These are phyloP conservation scores for Fusarium stilboides DNA, from an alignment of 2,329 filamentous ascomycete species.

Conservation along the genomic window DNA sequence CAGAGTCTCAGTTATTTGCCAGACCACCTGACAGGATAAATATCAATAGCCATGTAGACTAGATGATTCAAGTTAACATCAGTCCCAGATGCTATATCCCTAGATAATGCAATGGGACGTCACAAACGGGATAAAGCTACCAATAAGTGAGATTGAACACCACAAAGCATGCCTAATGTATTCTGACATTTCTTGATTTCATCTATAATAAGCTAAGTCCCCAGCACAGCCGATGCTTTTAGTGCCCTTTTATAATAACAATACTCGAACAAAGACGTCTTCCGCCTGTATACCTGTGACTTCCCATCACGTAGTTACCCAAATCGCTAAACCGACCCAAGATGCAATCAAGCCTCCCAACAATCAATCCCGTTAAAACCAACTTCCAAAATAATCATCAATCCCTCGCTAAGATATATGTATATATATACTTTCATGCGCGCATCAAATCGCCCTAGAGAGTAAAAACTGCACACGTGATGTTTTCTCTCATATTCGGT, in stretches of 20 bases:
- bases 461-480: neutral
- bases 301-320: constrained; percentile 25
- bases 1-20: too few species aligned
- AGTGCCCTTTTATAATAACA: constrained; percentile 9
- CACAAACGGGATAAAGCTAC: too few species aligned
- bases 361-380: constrained; percentile 3
- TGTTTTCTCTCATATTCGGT: neutral
- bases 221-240: constrained; percentile 19
- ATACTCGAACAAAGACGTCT: constrained; percentile 28
- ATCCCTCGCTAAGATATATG: constrained; percentile 8
- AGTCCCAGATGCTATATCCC: too few species aligned
- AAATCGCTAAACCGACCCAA: constrained; percentile 29
- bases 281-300: constrained; percentile 8
- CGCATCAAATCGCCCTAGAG: constrained; percentile 5
- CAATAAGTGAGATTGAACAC: too few species aligned
- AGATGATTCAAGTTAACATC: too few species aligned
- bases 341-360: constrained; percentile 17
- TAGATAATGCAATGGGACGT: too few species aligned
- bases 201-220: constrained; percentile 27
- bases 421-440: constrained; percentile 11
- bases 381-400: constrained; percentile 18
- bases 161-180: neutral
- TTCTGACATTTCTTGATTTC: constrained; percentile 19
- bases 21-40: too few species aligned
- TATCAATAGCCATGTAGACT: too few species aligned